Conservation (phyloP, 108 stramenopile species). For the Epipyxis sp. region DNA sequence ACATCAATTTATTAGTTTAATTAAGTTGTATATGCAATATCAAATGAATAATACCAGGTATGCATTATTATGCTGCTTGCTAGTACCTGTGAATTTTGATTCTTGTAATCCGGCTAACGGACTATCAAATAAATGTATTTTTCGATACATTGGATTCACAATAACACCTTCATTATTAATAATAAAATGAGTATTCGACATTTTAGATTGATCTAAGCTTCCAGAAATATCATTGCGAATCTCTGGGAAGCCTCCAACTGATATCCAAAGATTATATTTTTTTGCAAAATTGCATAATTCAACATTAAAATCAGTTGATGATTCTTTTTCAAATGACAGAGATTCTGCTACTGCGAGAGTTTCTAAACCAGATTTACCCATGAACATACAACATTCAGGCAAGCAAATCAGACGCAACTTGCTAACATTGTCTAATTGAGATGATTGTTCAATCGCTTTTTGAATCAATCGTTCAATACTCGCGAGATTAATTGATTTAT, state of each 20-base stretch:
- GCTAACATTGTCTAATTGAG: neutral
- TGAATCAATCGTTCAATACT: neutral
- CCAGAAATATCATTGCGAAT: conserved; percentile 1
- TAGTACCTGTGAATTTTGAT: conserved; percentile 57
- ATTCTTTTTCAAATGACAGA: conserved; percentile 30
- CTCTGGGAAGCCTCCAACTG: conserved; percentile 58
- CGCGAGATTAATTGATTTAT: neutral
- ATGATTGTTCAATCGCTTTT: neutral
- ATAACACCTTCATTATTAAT: conserved; percentile 68
- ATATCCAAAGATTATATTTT: conserved; percentile 46
- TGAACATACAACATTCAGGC: conserved; percentile 51
- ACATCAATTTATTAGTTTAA: too few species aligned
- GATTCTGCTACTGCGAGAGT: neutral
- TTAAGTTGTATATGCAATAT: too few species aligned
- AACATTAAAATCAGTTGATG: conserved; percentile 37
- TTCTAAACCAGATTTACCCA: conserved; percentile 37
- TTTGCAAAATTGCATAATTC: conserved; percentile 36
- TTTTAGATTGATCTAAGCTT: too few species aligned
- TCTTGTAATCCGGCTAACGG: conserved; percentile 67
- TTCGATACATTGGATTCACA: conserved; percentile 62
- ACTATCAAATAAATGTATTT: conserved; percentile 90
- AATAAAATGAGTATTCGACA: conserved; percentile 92
- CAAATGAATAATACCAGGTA: too few species aligned
- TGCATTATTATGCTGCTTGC: too few species aligned
- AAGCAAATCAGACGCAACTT: conserved; percentile 46